These are phyloP conservation scores for Geranium brycei DNA, from an alignment of 345 rosid genomes.

Conservation along the genomic window DNA sequence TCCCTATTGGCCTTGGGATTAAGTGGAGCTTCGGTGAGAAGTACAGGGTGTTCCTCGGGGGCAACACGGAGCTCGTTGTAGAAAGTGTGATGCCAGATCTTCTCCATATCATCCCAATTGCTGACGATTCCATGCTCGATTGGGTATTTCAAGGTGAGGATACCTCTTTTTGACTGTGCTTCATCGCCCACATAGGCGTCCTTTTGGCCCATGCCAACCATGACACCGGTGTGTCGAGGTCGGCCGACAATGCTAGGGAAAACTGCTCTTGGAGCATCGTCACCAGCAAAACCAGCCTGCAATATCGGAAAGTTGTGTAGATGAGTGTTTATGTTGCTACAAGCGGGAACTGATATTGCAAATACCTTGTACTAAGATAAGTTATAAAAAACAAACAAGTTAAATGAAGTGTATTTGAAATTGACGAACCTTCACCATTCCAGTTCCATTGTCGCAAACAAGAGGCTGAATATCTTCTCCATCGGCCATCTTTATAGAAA, in stretches of 20 bases:
- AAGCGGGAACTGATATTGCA: too few species aligned
- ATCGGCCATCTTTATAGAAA: conserved; percentile 15
- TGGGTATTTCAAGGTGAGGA: conserved; percentile 36
- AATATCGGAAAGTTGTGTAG: not conserved
- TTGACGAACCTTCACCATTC: conserved; percentile 24
- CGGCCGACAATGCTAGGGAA: conserved; percentile 47
- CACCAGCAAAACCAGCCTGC: conserved; percentile 54
- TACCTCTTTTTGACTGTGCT: conserved; percentile 40
- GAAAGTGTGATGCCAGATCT: conserved; percentile 44
- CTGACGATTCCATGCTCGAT: conserved; percentile 42
- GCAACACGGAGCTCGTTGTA: conserved; percentile 48
- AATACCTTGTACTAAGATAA: too few species aligned
- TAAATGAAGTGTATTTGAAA: not conserved
- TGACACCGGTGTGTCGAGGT: conserved; percentile 40
- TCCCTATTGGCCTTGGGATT: conserved; percentile 56
- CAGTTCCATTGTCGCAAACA: conserved; percentile 25
- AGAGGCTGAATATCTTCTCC: conserved; percentile 25
- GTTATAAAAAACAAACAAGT: not conserved
- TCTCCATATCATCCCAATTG: conserved; percentile 48
- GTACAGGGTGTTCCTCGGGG: conserved; percentile 54
- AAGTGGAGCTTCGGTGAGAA: conserved; percentile 49
- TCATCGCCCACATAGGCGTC: conserved; percentile 41
- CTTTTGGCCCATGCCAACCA: conserved; percentile 47
- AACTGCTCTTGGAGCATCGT: conserved; percentile 62
- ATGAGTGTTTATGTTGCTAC: not conserved